These are phyloP conservation scores for Alternaria viburni DNA, from an alignment of 2,329 filamentous ascomycete species.

Conservation along the genomic window DNA sequence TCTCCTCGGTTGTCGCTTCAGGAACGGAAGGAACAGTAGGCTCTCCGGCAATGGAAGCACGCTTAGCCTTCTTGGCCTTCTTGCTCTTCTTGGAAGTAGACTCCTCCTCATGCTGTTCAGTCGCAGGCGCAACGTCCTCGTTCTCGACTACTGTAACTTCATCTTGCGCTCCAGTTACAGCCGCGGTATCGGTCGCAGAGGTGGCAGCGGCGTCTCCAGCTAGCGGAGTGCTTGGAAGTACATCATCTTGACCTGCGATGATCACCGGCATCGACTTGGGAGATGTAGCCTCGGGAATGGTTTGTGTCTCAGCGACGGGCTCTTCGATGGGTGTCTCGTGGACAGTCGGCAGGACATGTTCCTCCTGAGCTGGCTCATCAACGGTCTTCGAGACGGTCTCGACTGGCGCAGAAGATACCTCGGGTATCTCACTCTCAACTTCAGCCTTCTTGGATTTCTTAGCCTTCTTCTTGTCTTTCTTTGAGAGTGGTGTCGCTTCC, in stretches of 20 bases:
- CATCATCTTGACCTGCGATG: background rate
- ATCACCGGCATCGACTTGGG: slow-evolving; percentile 6
- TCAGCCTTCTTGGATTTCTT: slow-evolving; percentile 27
- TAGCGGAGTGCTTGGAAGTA: background rate
- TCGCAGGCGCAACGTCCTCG: background rate
- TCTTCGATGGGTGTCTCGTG: background rate
- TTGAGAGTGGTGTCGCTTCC: slow-evolving; percentile 15
- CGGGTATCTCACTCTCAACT: slow-evolving; percentile 9
- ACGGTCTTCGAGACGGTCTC: slow-evolving; percentile 4
- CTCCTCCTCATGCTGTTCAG: slow-evolving; percentile 8
- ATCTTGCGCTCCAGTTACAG: background rate
- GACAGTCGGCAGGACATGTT: background rate
- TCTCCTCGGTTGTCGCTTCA: background rate
- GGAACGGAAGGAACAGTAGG: background rate
- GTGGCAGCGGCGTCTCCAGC: background rate
- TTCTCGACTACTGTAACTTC: background rate
- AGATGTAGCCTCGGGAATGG: background rate
- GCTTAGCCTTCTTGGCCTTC: slow-evolving; percentile 28
- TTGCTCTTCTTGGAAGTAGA: slow-evolving; percentile 26
- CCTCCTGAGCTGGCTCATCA: background rate
- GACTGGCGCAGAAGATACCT: background rate
- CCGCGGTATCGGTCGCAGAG: background rate
- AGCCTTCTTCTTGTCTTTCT: slow-evolving; percentile 35
- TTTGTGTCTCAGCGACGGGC: background rate
- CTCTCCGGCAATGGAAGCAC: slow-evolving; percentile 15